Evolutionary conservation across 2,329 filamentous ascomycete species (phyloP), one percentile per base, ranked within the genome.

Genomic region (Madurella mycetomatis): DNA sequence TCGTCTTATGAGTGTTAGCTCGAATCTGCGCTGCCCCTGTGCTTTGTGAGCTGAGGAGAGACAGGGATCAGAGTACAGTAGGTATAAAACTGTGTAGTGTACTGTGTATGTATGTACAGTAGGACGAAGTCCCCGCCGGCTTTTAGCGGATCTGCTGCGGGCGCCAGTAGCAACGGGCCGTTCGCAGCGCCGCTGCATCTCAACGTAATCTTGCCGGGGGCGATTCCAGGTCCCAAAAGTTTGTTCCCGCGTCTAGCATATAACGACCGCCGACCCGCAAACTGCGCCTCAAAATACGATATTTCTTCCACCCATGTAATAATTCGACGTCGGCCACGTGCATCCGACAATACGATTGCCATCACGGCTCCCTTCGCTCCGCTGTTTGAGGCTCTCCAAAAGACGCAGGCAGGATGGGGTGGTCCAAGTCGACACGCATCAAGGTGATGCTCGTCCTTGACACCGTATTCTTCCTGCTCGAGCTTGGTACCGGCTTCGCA

Each of bases 391-490:
- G 8, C 7, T 25, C 12, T 16, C 15, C 19, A 12, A 18, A n/a
- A 43, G 31, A 46, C 16, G 17, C 37, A 30, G 44, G 32, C 63
- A 70, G 55, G 61, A 95, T 95, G 90, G 87, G 81, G 61, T 88
- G 92, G 80, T 95, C 92, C 67, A 99, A 99, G 73, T 88, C 87
- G 62, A 90, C 87, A 65, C 86, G 92, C 71, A 97, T 99, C 70
- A 82, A 88, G 73, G 87, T 96, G 70, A 89, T 99, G 80, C 84
- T 99, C 70, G 87, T 77, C 60, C 95, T 99, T 67, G 92, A 97
- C 73, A 80, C 85, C 49, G 79, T 82, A 41, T 99, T 99, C 76
- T 96, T 99, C 74, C 73, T 96, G 46, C 76, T 97, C 55, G 94
- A 99, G 73, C 75, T 99, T 58, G 84, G 87, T 54, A 84, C 87